These are phyloP conservation scores for Boletellus ananiceps DNA, from an alignment of 768 basidiomycete genomes.

Conservation along the genomic window DNA sequence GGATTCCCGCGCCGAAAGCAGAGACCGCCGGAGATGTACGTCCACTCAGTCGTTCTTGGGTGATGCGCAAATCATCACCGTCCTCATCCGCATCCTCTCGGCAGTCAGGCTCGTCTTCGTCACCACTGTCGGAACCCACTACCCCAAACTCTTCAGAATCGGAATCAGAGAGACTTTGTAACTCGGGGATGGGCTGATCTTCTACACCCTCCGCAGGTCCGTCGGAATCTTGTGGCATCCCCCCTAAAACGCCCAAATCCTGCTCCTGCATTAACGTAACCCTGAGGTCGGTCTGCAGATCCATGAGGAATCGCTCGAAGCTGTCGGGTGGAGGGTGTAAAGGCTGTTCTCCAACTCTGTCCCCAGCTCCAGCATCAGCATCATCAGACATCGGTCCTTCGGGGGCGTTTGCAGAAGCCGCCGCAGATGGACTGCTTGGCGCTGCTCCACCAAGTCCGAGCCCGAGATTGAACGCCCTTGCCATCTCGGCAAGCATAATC, in stretches of 20 bases:
- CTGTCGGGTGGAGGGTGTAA: constrained; percentile 52
- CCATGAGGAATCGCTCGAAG: constrained; percentile 78
- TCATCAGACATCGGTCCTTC: constrained; percentile 10
- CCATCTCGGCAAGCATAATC: constrained; percentile 76
- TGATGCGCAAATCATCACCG: constrained; percentile 22
- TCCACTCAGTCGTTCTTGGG: constrained; percentile 20
- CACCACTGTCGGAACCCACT: constrained; percentile 14
- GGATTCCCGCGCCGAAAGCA: constrained; percentile 13
- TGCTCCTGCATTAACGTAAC: constrained; percentile 48
- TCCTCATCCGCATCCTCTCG: constrained; percentile 31
- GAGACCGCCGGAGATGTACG: constrained; percentile 26
- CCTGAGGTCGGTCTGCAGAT: constrained; percentile 71
- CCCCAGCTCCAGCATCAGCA: constrained; percentile 3
- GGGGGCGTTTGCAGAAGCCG: constrained; percentile 1
- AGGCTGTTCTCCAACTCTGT: constrained; percentile 12
- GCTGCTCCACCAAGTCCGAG: constrained; percentile 42
- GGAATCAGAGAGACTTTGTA: constrained; percentile 22
- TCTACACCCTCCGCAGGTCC: constrained; percentile 13
- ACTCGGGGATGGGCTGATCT: constrained; percentile 22
- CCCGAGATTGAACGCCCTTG: constrained; percentile 72
- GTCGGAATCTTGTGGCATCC: constrained; percentile 2
- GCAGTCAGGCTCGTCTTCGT: constrained; percentile 26
- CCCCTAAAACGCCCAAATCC: constrained; percentile 7
- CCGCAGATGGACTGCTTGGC: constrained; percentile 2
- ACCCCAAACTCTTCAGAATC: constrained; percentile 27